Evolutionary conservation across 1,284 basidiomycete species (phyloP), one percentile per base, ranked within the genome.

Genomic region (Melampsora larici-populina): DNA sequence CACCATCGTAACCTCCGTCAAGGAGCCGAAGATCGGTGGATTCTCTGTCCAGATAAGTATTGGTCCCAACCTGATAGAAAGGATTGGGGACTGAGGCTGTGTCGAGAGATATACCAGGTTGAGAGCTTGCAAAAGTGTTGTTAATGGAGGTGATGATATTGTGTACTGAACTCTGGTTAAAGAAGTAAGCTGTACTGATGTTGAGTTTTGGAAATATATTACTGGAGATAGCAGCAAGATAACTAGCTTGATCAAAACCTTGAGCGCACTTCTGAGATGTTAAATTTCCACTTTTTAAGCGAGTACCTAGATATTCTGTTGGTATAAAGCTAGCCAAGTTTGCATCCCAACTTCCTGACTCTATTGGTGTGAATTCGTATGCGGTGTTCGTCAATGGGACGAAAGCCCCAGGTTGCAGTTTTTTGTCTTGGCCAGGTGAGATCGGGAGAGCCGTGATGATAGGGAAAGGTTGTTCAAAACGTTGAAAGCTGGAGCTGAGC

Each of bases 21-120:
- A 76, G 40, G 5, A 76, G 24, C 40, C 74, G 31, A 24, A 76
- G 26, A 43, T 76, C 51, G 5, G 55, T 11, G 1, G 67, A 65
- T 36, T 63, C 33, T 33, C 29, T 64, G 18, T 78, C 75, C 11
- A 63, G 31, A 58, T 70, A 78, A 26, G 24, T 58, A 21, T 24
- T 5, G 33, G 13, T 33, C 18, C 75, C 75, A 2, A 62, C 63
- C 9, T 66, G 55, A 2, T 70, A 78, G 31, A 78, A 78, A 2
- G 75, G 75, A 49, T 78, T 78, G 2, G 75, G 75, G 1, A 78
- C 68, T 17, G 75, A 70, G 11, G 75, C 75, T 31, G 75, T 78
- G 40, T 78, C 75, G 13, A 70, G 64, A 8, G 75, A 78, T 15
- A 70, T 70, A 4, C 67, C 67, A 15, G 68, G 67, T 64, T 78